Evolutionary conservation across 306 rosid genomes (phyloP).

Genomic region (Acacia confusa): DNA sequence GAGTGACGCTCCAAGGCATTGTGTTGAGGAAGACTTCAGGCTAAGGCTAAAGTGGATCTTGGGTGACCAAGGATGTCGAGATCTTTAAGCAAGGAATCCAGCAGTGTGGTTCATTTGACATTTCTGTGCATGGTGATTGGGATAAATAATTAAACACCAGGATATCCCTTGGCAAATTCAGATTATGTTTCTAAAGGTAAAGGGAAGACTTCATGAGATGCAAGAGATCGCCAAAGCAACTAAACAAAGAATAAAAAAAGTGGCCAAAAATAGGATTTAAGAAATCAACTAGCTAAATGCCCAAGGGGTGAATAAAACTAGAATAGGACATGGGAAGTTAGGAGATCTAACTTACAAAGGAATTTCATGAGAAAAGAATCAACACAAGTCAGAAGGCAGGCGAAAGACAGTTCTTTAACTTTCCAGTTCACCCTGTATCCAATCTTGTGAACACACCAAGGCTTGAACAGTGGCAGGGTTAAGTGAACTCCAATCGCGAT

Average conservation of each 20-base stretch:
- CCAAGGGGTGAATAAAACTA: conserved; percentile 19
- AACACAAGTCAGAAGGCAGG: conserved; percentile 40
- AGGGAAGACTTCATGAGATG: not conserved
- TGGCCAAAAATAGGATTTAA: conserved; percentile 8
- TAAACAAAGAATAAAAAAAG: not conserved
- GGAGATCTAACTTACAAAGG: conserved; percentile 38
- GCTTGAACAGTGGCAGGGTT: conserved; percentile 78
- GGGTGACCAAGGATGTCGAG: not conserved
- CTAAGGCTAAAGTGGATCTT: not conserved
- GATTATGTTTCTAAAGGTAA: not conserved
- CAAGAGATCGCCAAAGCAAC: not conserved
- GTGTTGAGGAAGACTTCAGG: not conserved
- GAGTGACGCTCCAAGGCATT: not conserved
- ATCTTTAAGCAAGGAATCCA: not conserved
- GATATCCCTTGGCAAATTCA: not conserved
- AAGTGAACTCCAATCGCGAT: conserved; percentile 77
- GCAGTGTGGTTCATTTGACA: not conserved
- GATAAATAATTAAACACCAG: not conserved
- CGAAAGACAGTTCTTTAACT: conserved; percentile 46
- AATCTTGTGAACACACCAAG: conserved; percentile 91
- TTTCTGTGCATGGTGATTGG: not conserved
- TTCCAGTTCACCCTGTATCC: conserved; percentile 93
- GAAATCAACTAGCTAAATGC: conserved; percentile 32
- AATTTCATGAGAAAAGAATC: conserved; percentile 14
- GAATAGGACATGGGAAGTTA: conserved; percentile 31